Evolutionary conservation across 768 basidiomycete species (phyloP).

Genomic region (Mycena latifolia): DNA sequence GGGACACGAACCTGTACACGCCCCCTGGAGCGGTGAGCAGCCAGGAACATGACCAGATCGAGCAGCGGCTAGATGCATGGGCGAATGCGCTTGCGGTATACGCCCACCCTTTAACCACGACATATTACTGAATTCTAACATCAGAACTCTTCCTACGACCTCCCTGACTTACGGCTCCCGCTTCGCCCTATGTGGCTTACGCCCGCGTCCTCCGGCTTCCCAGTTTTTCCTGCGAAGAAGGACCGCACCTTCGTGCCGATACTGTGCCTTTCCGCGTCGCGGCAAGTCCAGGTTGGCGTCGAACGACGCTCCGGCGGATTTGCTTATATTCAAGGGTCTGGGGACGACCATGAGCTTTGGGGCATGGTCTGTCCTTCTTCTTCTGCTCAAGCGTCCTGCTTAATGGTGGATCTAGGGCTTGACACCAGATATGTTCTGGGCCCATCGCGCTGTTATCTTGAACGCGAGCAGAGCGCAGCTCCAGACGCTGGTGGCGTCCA

Average conservation of each 20-base stretch:
- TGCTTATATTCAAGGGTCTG: slow-evolving; percentile 92
- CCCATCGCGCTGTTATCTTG: slow-evolving; percentile 63
- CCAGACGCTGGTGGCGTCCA: slow-evolving; percentile 53
- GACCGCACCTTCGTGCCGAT: slow-evolving; percentile 69
- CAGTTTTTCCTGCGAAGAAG: slow-evolving; percentile 44
- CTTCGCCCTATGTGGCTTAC: slow-evolving; percentile 93
- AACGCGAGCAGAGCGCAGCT: slow-evolving; percentile 58
- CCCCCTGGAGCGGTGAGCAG: slow-evolving; percentile 75
- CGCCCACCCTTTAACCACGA: slow-evolving; percentile 3
- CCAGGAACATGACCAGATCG: slow-evolving; percentile 88
- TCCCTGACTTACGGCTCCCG: slow-evolving; percentile 72
- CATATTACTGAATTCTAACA: too few relatives aligned
- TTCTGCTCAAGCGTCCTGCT: not conserved
- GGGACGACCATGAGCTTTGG: slow-evolving; percentile 96
- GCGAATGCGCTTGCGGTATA: slow-evolving; percentile 75
- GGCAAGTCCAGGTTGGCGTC: slow-evolving; percentile 68
- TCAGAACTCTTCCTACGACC: slow-evolving; percentile 78
- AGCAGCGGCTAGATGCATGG: slow-evolving; percentile 73
- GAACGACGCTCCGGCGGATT: slow-evolving; percentile 79
- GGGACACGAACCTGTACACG: slow-evolving; percentile 76
- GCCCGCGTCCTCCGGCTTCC: slow-evolving; percentile 71
- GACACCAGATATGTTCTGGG: slow-evolving; percentile 82
- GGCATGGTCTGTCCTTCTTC: slow-evolving; percentile 63
- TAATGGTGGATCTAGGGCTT: slow-evolving; percentile 60
- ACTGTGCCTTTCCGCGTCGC: slow-evolving; percentile 90